A percentile compares a stretch with the other conserved stretches of the same genome.
Evolutionary conservation across 495 filamentous ascomycete species (phyloP).

Genomic region (Cenococcum geophilum): DNA sequence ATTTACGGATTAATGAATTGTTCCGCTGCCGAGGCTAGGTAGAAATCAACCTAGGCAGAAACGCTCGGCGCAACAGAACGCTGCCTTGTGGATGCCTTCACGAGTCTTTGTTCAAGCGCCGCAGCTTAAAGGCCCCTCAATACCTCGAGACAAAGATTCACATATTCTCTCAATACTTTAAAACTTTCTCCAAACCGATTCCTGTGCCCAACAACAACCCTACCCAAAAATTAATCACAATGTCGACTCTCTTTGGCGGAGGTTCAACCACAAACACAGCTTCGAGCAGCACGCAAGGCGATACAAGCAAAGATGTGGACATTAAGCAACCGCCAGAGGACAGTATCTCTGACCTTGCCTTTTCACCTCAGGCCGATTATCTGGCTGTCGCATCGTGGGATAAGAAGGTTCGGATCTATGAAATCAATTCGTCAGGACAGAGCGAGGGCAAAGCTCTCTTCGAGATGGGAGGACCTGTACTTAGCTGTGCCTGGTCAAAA

Average conservation of each 20-base stretch:
- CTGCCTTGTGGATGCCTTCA: slow-evolving; percentile 8
- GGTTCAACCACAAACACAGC: slow-evolving; percentile 37
- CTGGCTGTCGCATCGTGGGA: slow-evolving; percentile 89
- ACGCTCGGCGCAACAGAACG: slow-evolving; percentile 9
- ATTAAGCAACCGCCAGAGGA: slow-evolving; percentile 73
- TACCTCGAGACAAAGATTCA: background rate
- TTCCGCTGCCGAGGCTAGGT: slow-evolving; percentile 16
- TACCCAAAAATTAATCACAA: slow-evolving; percentile 32
- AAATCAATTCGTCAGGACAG: slow-evolving; percentile 63
- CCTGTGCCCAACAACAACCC: slow-evolving; percentile 3
- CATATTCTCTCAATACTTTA: slow-evolving; percentile 1
- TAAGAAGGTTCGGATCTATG: slow-evolving; percentile 88
- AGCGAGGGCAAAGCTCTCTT: slow-evolving; percentile 74
- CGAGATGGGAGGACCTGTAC: slow-evolving; percentile 67
- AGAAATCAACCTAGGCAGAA: slow-evolving; percentile 23
- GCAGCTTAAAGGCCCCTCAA: background rate
- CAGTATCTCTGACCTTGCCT: slow-evolving; percentile 75
- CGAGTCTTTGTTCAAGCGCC: slow-evolving; percentile 1
- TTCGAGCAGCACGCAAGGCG: slow-evolving; percentile 70
- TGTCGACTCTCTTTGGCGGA: slow-evolving; percentile 64
- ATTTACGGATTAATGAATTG: slow-evolving; percentile 1
- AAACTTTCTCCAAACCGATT: background rate
- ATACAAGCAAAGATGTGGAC: slow-evolving; percentile 81
- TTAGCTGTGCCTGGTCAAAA: slow-evolving; percentile 77
- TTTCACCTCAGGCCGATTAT: slow-evolving; percentile 71